A percentile compares a stretch with the other conserved stretches of the same genome.
Conservation (phyloP, 2,329 filamentous ascomycete genomes). For the Aspergillus amoenus region DNA sequence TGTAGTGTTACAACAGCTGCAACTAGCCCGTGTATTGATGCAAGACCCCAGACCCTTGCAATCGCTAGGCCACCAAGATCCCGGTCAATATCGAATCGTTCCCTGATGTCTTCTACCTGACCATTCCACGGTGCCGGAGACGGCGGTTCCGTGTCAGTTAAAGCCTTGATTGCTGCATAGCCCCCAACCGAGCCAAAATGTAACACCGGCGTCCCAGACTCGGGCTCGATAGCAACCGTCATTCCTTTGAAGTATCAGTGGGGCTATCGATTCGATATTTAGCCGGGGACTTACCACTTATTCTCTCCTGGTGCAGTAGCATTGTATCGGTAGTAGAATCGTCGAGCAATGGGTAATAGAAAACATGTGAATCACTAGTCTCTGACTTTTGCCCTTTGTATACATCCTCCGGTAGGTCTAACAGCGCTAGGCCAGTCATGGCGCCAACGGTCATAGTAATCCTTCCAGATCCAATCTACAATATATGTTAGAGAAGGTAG, state of each 20-base stretch:
- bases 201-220: conserved; percentile 19
- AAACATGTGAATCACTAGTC: conserved; percentile 7
- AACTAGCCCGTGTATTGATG: conserved; percentile 48
- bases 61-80: conserved; percentile 51
- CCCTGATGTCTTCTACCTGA: conserved; percentile 32
- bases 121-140: conserved; percentile 28
- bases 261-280: not conserved
- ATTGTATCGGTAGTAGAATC: conserved; percentile 9
- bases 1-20: conserved; percentile 54
- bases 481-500: conserved; percentile 7
- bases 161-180: conserved; percentile 18
- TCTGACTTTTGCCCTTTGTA: conserved; percentile 15
- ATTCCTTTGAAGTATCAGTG: conserved; percentile 29
- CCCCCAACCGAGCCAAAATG: conserved; percentile 34
- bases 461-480: conserved; percentile 21
- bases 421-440: conserved; percentile 24
- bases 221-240: conserved; percentile 16
- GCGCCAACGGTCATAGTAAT: conserved; percentile 26
- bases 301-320: conserved; percentile 30
- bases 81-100: conserved; percentile 50
- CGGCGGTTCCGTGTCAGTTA: conserved; percentile 11
- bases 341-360: conserved; percentile 24
- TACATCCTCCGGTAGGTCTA: conserved; percentile 19
- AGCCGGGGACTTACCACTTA: conserved; percentile 29
- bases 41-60: conserved; percentile 56